phyloP scores from a whole-genome alignment of 202 grass and related monocot species.

The Dendrocalamus latiflorus region DNA sequence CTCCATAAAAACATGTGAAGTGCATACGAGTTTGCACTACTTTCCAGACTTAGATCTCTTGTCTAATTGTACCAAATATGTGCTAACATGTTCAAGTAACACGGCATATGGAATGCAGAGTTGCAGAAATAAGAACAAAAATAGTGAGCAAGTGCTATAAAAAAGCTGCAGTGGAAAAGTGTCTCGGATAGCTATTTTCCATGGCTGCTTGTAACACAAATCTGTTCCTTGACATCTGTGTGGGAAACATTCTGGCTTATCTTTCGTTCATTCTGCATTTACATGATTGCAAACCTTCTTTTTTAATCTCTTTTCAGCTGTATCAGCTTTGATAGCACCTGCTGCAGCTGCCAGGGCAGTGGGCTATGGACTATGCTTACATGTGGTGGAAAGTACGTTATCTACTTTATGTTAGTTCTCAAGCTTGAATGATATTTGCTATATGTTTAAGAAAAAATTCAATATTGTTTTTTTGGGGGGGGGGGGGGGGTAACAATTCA shows the following conservation, averaged over 20 bases:
- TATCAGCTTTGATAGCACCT: constrained; percentile 50
- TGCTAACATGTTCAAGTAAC: neutral
- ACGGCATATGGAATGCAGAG: neutral
- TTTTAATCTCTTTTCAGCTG: constrained; percentile 21
- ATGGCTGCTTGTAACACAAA: neutral
- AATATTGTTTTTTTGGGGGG: too few relatives aligned
- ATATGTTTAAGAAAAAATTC: neutral
- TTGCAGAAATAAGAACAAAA: neutral
- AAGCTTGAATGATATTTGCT: neutral
- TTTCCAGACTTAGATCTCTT: neutral
- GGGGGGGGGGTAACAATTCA: too few relatives aligned
- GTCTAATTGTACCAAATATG: neutral
- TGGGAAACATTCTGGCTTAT: neutral
- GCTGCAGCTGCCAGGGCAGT: constrained; percentile 60
- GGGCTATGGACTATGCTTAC: constrained; percentile 48
- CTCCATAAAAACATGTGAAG: neutral
- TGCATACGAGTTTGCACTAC: neutral
- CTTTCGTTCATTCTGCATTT: neutral
- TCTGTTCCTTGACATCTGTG: neutral
- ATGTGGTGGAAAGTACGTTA: constrained; percentile 89
- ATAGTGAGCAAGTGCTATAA: neutral
- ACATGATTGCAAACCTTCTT: neutral
- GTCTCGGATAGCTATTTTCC: neutral
- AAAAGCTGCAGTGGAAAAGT: neutral
- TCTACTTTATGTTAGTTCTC: neutral